Evolutionary conservation across 2,329 filamentous ascomycete species (phyloP), one percentile per base, ranked within the genome.

Genomic region (Diaporthe caulivora): DNA sequence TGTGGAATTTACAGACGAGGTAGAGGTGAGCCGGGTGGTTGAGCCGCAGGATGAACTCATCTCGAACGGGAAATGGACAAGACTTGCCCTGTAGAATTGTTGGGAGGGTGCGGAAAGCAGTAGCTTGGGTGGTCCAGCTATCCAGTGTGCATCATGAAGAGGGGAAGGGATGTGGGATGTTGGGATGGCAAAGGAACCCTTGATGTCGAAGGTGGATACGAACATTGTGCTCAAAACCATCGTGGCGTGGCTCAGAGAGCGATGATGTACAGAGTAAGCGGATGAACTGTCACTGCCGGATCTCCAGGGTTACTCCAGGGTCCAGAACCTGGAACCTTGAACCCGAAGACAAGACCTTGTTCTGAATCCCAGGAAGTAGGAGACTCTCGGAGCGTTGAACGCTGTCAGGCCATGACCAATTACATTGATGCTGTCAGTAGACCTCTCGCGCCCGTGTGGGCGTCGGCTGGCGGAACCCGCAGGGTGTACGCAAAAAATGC

Each of bases 401-500:
- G 24, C 44, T 21, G 57, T 24, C 57, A 40, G 57, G 40, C 24
- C 24, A 40, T 47, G 69, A n/a, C 44, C 40, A 69, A 49, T 60
- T 31, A 49, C 21, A 55, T 40, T 40, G 7, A 40, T 40, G 6
- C 34, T 40, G 54, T 21, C 21, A 40, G 24, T 64, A 54, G 6
- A 40, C 57, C 44, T 55, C 15, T 18, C 44, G 62, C 31, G 40
- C 21, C 21, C 47, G 44, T 37, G 31, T 51, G 31, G 44, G 34
- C 29, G 42, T 53, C 62, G 44, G 44, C 47, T 67, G 62, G 47
- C 24, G 37, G 21, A 53, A 68, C 60, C 62, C 47, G n/a, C 37
- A 64, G 72, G 72, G 70, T 69, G 55, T 51, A 54, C 34, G 44
- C 40, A 62, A 37, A 37, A 31, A 40, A 57, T 24, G 60, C 55